Percentiles rank a stretch among this genome's conserved stretches.
Evolutionary conservation across 177 flowering plant species (phyloP).

Genomic region (Vitis hybrid): DNA sequence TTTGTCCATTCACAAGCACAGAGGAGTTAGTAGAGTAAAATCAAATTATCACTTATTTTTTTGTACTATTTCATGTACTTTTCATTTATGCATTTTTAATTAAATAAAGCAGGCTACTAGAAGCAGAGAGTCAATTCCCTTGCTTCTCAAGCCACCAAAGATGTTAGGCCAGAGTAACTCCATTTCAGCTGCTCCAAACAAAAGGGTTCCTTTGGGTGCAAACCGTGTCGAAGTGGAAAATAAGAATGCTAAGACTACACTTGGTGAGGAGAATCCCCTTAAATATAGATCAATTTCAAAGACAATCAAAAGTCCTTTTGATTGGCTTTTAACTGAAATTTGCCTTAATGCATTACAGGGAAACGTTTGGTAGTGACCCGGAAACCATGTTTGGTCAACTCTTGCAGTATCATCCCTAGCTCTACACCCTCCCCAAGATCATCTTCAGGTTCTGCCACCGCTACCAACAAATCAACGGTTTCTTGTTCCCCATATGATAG

Average conservation of each 20-base stretch:
- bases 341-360: slow-evolving; percentile 4
- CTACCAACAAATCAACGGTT: background rate
- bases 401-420: slow-evolving; percentile 1
- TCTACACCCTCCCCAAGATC: slow-evolving; percentile 3
- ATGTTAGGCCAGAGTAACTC: background rate
- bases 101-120: slow-evolving; percentile 8
- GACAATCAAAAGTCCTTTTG: background rate
- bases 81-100: background rate
- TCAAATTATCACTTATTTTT: no score
- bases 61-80: no score
- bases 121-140: slow-evolving; percentile 9
- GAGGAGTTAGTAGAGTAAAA: no score
- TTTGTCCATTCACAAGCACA: no score
- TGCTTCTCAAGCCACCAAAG: slow-evolving; percentile 15
- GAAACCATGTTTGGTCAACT: slow-evolving; percentile 10
- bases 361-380: slow-evolving; percentile 1
- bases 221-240: slow-evolving; percentile 7
- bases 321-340: background rate
- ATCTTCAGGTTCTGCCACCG: background rate
- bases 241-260: slow-evolving; percentile 4
- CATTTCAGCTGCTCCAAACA: slow-evolving; percentile 10
- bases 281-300: background rate
- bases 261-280: slow-evolving; percentile 17
- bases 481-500: background rate
- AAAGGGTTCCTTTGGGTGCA: slow-evolving; percentile 10